phyloP scores from a whole-genome alignment of 75 land plant genomes.

The Pinus taeda region DNA sequence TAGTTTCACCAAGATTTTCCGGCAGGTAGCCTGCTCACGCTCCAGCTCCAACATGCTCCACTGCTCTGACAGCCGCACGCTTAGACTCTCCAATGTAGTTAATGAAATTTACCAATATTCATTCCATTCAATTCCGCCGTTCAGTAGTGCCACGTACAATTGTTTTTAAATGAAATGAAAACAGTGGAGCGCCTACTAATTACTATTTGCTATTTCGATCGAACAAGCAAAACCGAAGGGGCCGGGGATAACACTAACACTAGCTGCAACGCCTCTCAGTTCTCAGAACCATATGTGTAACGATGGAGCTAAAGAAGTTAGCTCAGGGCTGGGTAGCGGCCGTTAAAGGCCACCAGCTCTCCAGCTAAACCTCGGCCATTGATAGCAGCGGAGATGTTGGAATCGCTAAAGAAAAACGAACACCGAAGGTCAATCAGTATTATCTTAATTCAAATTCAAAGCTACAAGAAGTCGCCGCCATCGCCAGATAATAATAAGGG shows the following conservation, averaged over 20 bases:
- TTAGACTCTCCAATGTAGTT: too few relatives aligned
- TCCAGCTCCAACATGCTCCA: too few relatives aligned
- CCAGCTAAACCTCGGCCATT: background rate
- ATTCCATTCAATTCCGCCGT: too few relatives aligned
- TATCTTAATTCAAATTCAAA: slow-evolving; percentile 45
- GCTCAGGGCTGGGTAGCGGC: background rate
- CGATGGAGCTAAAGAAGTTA: slow-evolving; percentile 4
- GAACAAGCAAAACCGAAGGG: too few relatives aligned
- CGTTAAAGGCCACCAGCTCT: slow-evolving; percentile 22
- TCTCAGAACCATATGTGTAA: slow-evolving; percentile 5
- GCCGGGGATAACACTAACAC: background rate
- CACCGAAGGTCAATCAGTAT: slow-evolving; percentile 51
- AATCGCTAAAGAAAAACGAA: slow-evolving; percentile 33
- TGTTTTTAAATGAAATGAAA: too few relatives aligned
- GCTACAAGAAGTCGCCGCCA: slow-evolving; percentile 51
- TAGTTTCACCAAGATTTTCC: too few relatives aligned
- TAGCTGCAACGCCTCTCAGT: slow-evolving; percentile 9
- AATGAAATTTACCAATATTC: too few relatives aligned
- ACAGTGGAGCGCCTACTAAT: too few relatives aligned
- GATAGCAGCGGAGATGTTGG: background rate
- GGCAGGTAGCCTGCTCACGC: too few relatives aligned
- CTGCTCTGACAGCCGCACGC: too few relatives aligned
- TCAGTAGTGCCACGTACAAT: too few relatives aligned
- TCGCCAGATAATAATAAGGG: slow-evolving; percentile 20
- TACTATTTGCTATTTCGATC: too few relatives aligned